Conservation (phyloP, 1,284 basidiomycete genomes). For the Xerocomus amazonicus region DNA sequence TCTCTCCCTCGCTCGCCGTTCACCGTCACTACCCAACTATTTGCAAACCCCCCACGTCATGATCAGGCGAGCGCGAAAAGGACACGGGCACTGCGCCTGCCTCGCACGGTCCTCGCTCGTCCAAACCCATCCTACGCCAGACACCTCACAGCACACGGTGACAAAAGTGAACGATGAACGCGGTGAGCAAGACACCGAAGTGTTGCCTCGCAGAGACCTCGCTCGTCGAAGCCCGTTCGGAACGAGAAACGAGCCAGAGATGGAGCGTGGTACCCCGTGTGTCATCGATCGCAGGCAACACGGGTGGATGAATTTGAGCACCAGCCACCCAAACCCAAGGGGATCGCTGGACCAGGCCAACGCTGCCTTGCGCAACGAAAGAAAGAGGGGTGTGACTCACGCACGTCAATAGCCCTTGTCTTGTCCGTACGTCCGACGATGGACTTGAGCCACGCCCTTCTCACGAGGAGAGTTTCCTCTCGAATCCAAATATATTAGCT, state of each 20-base stretch:
- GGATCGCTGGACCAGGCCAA: too few species aligned
- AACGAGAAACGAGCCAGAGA: not conserved
- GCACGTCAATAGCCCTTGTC: constrained; percentile 64
- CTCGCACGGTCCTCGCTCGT: constrained; percentile 20
- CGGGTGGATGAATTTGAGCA: not conserved
- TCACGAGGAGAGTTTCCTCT: constrained; percentile 39
- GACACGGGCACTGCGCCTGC: constrained; percentile 8
- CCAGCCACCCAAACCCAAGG: too few species aligned
- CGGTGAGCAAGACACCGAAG: constrained; percentile 13
- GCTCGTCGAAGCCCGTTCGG: not conserved
- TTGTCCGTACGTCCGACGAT: constrained; percentile 58
- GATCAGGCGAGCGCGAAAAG: not conserved
- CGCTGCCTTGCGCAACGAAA: not conserved
- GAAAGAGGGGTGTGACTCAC: constrained; percentile 33
- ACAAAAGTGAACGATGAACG: not conserved
- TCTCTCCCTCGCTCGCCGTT: constrained; percentile 3
- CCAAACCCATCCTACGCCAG: constrained; percentile 1
- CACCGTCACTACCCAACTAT: not conserved
- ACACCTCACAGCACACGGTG: not conserved
- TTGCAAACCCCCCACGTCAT: not conserved
- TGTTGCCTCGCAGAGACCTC: constrained; percentile 1
- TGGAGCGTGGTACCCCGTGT: not conserved
- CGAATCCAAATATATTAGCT: constrained; percentile 56
- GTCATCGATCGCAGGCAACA: not conserved
- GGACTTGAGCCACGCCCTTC: constrained; percentile 53